A percentile compares a stretch with the other conserved stretches of the same genome.
Evolutionary conservation across 169 alveolate species (phyloP).

Genomic region (Eimeria tenella): DNA sequence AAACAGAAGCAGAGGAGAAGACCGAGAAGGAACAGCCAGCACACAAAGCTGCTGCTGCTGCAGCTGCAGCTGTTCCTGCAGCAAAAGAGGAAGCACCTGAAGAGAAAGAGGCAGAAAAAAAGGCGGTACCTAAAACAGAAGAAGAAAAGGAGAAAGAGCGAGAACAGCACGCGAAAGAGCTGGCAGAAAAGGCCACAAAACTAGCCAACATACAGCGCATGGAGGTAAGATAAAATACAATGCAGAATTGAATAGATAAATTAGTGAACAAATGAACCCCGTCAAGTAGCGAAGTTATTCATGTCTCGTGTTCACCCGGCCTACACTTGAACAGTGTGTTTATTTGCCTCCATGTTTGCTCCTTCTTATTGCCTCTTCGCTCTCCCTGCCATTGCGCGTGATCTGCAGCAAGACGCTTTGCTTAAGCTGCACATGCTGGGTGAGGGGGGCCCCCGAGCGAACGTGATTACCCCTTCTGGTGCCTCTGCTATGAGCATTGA

Average conservation of each 20-base stretch:
- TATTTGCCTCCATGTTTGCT: background rate
- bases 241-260: background rate
- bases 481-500: slow-evolving; percentile 63
- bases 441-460: slow-evolving; percentile 73
- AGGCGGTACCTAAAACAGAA: background rate
- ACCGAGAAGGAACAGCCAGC: background rate
- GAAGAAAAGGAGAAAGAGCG: slow-evolving; percentile 5
- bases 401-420: slow-evolving; percentile 54
- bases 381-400: background rate
- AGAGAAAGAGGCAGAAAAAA: background rate
- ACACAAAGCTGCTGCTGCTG: background rate
- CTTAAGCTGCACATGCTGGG: slow-evolving; percentile 63
- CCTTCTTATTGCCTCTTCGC: background rate
- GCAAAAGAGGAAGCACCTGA: background rate
- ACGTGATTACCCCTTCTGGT: background rate
- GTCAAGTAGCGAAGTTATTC: no score
- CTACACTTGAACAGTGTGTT: background rate
- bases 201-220: slow-evolving; percentile 48
- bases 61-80: background rate
- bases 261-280: no score
- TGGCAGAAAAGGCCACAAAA: slow-evolving; percentile 21
- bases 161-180: background rate
- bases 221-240: background rate
- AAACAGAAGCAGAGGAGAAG: background rate
- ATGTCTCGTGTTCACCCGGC: background rate